Evolutionary conservation across 1,284 basidiomycete genomes (phyloP), one percentile per base, ranked within the genome.

Genomic region (Papiliotrema laurentii): DNA sequence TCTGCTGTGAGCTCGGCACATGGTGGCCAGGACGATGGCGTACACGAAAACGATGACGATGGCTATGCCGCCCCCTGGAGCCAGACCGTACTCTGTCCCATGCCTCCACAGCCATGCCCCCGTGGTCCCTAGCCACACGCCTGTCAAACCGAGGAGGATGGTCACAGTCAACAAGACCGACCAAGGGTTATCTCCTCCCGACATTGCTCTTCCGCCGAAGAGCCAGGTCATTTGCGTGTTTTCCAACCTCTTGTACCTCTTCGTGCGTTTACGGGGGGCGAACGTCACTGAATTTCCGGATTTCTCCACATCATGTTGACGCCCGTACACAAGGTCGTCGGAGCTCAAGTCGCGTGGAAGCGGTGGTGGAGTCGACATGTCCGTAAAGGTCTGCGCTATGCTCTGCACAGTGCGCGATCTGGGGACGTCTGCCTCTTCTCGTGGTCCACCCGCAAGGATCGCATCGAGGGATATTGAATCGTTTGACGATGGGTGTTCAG

Each of bases 81-180:
- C 77, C 3, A 87, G 81, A 13, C 89, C 81, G n/a, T 84, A 86
- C 4, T 81, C 84, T 53, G 82, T 82, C 56, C 83, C 78, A 62
- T 89, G 78, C 27, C 73, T 71, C 88, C 90, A 93, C 81, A 89
- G 85, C 83, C 86, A 91, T 19, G 85, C 83, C 51, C 84, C 84
- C 3, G 89, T 91, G 21, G 85, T 87, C 4, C 83, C 86, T 59
- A 93, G 81, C 86, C 86, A 96, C 7, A 84, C 72, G 0, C 84
- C 87, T 2, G 84, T 73, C 52, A 94, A 77, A 14, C 79, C 78
- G 39, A 89, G 68, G 36, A 87, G 73, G 18, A 92, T 50, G 4
- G 73, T 64, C 44, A 90, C 72, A 3, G 81, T 82, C 0, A 78
- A 78, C 6, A 88, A 63, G 59, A 93, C 87, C 4, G 89, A 87